Percentiles rank a stretch among this genome's conserved stretches.
Conservation (phyloP, 176 grass and related monocot genomes). For the Neostapfia colusana region DNA sequence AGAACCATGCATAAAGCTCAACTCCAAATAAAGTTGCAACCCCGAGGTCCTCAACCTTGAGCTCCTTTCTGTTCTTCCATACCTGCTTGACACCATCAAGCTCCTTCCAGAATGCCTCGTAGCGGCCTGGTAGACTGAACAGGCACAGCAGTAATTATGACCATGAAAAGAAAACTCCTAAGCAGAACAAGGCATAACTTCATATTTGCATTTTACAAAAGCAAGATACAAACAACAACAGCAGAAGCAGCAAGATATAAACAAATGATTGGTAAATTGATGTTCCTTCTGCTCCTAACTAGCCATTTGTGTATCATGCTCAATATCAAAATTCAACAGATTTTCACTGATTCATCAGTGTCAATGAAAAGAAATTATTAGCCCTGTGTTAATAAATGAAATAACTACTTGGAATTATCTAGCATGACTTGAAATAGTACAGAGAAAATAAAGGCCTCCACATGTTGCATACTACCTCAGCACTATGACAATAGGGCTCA, state of each 20-base stretch:
- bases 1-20: slow-evolving; percentile 85
- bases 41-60: slow-evolving; percentile 75
- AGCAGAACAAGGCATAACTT: not conserved
- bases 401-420: not conserved
- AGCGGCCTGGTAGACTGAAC: slow-evolving; percentile 75
- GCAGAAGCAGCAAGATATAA: not conserved
- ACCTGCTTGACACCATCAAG: slow-evolving; percentile 67
- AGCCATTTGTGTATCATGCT: not conserved
- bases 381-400: not conserved
- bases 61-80: slow-evolving; percentile 71
- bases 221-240: no score
- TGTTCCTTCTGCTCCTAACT: not conserved
- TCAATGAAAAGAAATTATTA: not conserved
- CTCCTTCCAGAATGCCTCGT: slow-evolving; percentile 90
- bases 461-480: not conserved
- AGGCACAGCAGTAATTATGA: slow-evolving; percentile 23
- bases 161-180: slow-evolving; percentile 18
- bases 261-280: not conserved
- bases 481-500: not conserved
- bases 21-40: slow-evolving; percentile 71
- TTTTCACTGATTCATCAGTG: not conserved
- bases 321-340: not conserved
- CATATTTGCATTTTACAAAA: not conserved
- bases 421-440: not conserved
- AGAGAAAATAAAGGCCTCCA: not conserved